phyloP scores from a whole-genome alignment of 495 filamentous ascomycete species.

The Sordaria brevicollis region DNA sequence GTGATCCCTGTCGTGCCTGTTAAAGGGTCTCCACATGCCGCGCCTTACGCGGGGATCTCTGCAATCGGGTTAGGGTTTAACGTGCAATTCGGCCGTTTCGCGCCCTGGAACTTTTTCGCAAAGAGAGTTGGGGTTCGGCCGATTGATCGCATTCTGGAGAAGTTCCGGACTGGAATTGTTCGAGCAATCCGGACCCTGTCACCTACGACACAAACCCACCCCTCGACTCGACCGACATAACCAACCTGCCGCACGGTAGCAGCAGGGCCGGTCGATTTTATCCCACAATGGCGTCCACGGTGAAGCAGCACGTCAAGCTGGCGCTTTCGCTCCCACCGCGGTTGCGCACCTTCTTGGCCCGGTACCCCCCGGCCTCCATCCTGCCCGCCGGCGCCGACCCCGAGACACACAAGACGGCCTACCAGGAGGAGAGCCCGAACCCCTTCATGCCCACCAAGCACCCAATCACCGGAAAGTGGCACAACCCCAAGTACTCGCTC shows the following conservation, averaged over 20 bases:
- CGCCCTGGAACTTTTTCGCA: conserved; percentile 1
- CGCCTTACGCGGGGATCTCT: not conserved
- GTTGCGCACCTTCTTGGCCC: conserved; percentile 79
- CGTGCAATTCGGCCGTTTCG: not conserved
- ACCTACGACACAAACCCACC: not conserved
- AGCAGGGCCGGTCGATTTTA: not conserved
- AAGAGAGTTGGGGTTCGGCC: not conserved
- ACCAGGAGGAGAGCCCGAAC: conserved; percentile 44
- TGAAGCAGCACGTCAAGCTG: conserved; percentile 43
- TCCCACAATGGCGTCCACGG: conserved; percentile 18
- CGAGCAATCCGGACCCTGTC: not conserved
- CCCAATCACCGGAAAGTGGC: conserved; percentile 65
- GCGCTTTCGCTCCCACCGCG: conserved; percentile 59
- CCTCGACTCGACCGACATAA: not conserved
- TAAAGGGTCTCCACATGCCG: not conserved
- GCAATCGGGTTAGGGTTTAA: not conserved
- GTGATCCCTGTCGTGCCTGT: not conserved
- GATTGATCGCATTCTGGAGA: not conserved
- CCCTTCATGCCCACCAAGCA: conserved; percentile 68
- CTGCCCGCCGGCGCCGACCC: conserved; percentile 31
- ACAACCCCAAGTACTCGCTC: conserved; percentile 67
- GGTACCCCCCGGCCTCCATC: conserved; percentile 63
- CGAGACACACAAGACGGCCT: conserved; percentile 30
- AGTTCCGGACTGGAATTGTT: not conserved
- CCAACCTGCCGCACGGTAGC: not conserved